phyloP scores from a whole-genome alignment of 352 stramenopile species.

The Ophiocytium majus region DNA sequence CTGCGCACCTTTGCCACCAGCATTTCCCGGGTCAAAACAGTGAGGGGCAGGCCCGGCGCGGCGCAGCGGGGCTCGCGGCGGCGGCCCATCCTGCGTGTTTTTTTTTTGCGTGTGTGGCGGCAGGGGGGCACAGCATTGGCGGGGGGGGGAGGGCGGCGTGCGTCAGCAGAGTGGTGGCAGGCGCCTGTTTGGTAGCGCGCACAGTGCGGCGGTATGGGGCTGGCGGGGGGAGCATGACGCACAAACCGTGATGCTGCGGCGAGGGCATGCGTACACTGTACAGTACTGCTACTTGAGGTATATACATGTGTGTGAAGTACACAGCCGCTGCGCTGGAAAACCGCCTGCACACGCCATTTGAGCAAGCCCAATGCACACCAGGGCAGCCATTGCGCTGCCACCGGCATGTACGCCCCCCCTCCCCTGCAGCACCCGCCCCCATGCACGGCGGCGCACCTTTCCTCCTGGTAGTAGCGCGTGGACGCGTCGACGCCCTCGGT shows the following conservation, averaged over 20 bases:
- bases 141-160: neutral
- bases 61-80: neutral
- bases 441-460: neutral
- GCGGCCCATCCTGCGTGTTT: neutral
- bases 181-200: no score
- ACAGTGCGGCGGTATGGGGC: neutral
- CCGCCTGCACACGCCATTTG: neutral
- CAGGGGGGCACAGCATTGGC: neutral
- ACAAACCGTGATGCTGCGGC: no score
- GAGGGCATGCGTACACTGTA: neutral
- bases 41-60: neutral
- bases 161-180: neutral
- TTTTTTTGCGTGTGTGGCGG: no score
- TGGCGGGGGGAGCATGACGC: neutral
- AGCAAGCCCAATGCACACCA: neutral
- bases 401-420: neutral
- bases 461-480: constrained; percentile 29
- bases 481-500: constrained; percentile 55
- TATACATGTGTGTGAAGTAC: neutral
- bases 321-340: neutral
- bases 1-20: neutral
- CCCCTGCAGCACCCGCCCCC: neutral
- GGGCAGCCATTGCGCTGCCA: neutral
- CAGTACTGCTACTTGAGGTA: neutral
- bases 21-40: neutral